Conservation (phyloP, 768 basidiomycete species). For the Termitomyces sp. region DNA sequence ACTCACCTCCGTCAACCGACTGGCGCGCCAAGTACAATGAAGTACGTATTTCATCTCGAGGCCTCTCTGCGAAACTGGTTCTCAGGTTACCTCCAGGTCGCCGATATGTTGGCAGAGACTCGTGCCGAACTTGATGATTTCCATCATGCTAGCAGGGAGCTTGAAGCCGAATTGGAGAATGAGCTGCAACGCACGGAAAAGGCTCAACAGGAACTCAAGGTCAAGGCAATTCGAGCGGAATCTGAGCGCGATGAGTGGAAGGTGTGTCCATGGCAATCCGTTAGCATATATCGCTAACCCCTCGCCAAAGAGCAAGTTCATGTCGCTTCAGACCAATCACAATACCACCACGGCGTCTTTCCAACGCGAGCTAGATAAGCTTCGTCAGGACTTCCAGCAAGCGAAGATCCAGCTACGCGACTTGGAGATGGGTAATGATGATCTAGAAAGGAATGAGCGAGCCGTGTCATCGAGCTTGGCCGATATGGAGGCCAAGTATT, state of each 20-base stretch:
- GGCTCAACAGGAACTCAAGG: constrained; percentile 74
- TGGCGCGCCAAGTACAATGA: constrained; percentile 82
- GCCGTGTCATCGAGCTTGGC: constrained; percentile 80
- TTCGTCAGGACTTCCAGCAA: constrained; percentile 70
- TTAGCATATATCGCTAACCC: constrained; percentile 3
- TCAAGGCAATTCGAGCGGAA: constrained; percentile 68
- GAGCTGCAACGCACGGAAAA: constrained; percentile 88
- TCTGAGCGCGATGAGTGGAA: constrained; percentile 90
- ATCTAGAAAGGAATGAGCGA: constrained; percentile 92
- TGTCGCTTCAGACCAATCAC: constrained; percentile 84
- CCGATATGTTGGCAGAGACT: constrained; percentile 82
- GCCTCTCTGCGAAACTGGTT: background rate
- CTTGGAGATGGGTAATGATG: constrained; percentile 97
- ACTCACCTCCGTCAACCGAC: constrained; percentile 52
- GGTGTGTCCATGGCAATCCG: constrained; percentile 40
- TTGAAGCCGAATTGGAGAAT: constrained; percentile 89
- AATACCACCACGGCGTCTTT: constrained; percentile 89
- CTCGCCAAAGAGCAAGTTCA: constrained; percentile 64
- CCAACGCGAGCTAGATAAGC: constrained; percentile 85
- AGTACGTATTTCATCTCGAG: constrained; percentile 20
- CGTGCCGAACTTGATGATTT: constrained; percentile 85
- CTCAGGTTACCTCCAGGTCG: constrained; percentile 37
- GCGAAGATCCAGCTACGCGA: constrained; percentile 77
- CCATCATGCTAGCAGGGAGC: constrained; percentile 82
- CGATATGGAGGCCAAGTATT: constrained; percentile 85